Evolutionary conservation across 1,284 basidiomycete species (phyloP).

Genomic region (Clitocybe nebularis): DNA sequence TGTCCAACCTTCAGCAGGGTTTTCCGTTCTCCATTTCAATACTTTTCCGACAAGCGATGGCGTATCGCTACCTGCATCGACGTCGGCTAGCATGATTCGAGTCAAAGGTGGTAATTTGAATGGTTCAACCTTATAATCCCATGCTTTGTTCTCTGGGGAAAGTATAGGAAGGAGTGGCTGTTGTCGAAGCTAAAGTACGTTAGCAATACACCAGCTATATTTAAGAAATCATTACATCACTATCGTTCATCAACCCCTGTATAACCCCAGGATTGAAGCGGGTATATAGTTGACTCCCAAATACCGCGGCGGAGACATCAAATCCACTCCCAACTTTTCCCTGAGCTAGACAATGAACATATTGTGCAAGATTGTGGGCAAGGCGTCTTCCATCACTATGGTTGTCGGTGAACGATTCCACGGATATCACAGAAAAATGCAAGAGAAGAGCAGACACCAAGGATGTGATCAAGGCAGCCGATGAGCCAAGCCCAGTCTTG

Average conservation of each 20-base stretch:
- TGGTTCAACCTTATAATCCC: conserved; percentile 64
- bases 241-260: conserved; percentile 63
- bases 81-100: conserved; percentile 85
- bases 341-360: conserved; percentile 94
- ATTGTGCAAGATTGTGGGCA: conserved; percentile 94
- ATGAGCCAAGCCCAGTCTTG: conserved; percentile 97
- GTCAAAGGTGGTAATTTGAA: conserved; percentile 81
- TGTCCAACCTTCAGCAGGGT: conserved; percentile 48
- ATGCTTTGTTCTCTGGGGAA: conserved; percentile 56
- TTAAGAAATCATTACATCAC: conserved; percentile 30
- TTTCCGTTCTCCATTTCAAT: conserved; percentile 76
- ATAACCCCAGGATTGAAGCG: conserved; percentile 80
- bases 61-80: conserved; percentile 91
- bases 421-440: conserved; percentile 65
- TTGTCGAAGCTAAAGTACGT: conserved; percentile 13
- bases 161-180: conserved; percentile 44
- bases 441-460: conserved; percentile 84
- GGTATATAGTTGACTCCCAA: conserved; percentile 91
- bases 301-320: conserved; percentile 92
- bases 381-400: conserved; percentile 49
- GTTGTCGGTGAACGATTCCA: conserved; percentile 40
- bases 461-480: conserved; percentile 95
- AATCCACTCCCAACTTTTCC: conserved; percentile 98
- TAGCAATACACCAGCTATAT: conserved; percentile 9
- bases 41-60: conserved; percentile 90